Evolutionary conservation across 352 stramenopile species (phyloP), one percentile per base, ranked within the genome.

Genomic region (Phytophthora syringae): DNA sequence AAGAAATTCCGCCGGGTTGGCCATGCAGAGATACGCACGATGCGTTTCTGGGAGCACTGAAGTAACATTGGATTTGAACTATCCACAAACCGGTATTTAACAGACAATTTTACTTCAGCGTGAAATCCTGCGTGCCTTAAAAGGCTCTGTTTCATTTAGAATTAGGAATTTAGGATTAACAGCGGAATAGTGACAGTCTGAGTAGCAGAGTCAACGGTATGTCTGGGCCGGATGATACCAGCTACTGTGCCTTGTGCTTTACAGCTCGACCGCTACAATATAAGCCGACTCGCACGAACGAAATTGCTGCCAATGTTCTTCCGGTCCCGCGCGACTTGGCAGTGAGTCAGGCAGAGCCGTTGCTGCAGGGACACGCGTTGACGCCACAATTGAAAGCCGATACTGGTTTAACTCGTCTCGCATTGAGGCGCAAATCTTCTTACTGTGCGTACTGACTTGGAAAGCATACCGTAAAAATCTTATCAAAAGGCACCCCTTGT

Each of bases 81-180:
- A 52, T 65, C 48, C 58, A 39, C 11, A 25, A 58, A 66, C 58
- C 58, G 58, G 49, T 66, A 60, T 65, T 64, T 58, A 51, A 32
- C 27, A 32, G 27, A 32, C 45, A 44, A 52, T 51, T 32, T 51
- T 64, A 57, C 45, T 64, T 64, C 25, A 56, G 13, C 40, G 25
- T 32, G 18, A 32, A 32, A 4, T 9, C 4, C 27, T 32, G 27
- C 27, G n/a, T n/a, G n/a, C n/a, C n/a, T n/a, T n/a, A n/a, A n/a
- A n/a, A n/a, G n/a, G n/a, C n/a, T n/a, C n/a, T n/a, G n/a, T n/a
- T n/a, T n/a, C n/a, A n/a, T n/a, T n/a, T n/a, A n/a, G n/a, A n/a
- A n/a, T n/a, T n/a, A n/a, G n/a, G n/a, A n/a, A n/a, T n/a, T n/a
- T n/a, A n/a, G n/a, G n/a, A n/a, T n/a, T n/a, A n/a, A n/a, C n/a